Base-by-base conservation (phyloP, 2,329 filamentous ascomycete genomes). In the Rutstroemia sp. region DNA sequence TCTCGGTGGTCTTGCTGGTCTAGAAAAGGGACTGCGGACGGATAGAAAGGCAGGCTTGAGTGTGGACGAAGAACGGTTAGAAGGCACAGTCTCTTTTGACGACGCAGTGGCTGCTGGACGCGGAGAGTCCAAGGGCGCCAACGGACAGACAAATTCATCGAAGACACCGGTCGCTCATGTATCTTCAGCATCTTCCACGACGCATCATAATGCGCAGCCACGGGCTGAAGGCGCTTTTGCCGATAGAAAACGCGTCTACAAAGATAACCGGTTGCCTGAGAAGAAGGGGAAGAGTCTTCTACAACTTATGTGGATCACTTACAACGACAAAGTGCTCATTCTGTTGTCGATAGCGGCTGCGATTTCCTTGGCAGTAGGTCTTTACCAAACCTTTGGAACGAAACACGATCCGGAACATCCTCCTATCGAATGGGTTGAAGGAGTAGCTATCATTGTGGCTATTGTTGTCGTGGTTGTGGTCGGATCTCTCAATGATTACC, bases 311-410 rank as follows among this genome's bases (percentile, higher is more conserved):
- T 92, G 88, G 88, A 86, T 89, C 65, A 87, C 87, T 1, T 89
- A 89, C 72, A 90, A 91, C 67, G 88, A 92, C 71, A 92, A 91
- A 65, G 83, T 92, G 10, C 74, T 90, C 52, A 87, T 90, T 54
- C 73, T 90, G 4, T 75, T 90, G 57, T 86, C 85, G 1, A 76
- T 84, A 19, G 87, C 87, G 7, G 88, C 87, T 1, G 75, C 81
- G n/a, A 82, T 92, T 38, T 90, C 88, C 2, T 75, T 92, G 25
- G 84, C 82, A 0, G 79, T 92, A 42, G 88, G 88, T 47, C 80
- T 91, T 1, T 90, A 89, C 64, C 84, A 91, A 65, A 84, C 86
- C 1, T 77, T 86, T 51, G 82, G 79, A 16, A 76, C 78, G 2
- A 65, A 73, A n/a, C 73, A 78, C 48, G 69, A 75, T 5, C 70